phyloP scores from a whole-genome alignment of 202 grass and related monocot genomes.

The Panicum hallii region DNA sequence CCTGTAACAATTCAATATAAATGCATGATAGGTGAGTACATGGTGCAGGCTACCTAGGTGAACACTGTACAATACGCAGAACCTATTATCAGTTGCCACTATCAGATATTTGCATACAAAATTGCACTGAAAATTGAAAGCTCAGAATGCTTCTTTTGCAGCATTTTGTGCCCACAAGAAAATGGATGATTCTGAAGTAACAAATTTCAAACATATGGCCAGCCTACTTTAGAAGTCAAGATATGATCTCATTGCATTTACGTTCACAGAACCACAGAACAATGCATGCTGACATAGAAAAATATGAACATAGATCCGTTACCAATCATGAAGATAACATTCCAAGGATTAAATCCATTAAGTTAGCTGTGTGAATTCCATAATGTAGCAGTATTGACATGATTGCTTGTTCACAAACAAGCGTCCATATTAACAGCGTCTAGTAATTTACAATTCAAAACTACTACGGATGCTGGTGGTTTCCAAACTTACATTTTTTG shows the following conservation, averaged over 20 bases:
- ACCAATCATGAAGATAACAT: neutral
- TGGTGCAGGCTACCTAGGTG: neutral
- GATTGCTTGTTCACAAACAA: neutral
- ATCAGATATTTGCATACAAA: neutral
- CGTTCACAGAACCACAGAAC: neutral
- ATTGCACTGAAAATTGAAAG: neutral
- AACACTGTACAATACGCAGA: neutral
- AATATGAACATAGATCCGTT: no score
- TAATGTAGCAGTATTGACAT: neutral
- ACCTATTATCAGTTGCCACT: neutral
- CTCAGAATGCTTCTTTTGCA: neutral
- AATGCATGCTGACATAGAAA: neutral
- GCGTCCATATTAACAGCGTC: neutral
- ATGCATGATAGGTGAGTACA: neutral
- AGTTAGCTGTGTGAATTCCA: neutral
- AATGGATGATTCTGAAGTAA: neutral
- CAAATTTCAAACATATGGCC: neutral
- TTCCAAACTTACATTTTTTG: constrained; percentile 49
- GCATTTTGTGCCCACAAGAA: neutral
- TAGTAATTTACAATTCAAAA: neutral
- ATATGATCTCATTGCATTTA: neutral
- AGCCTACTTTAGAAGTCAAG: neutral
- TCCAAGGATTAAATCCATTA: neutral
- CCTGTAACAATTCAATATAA: constrained; percentile 23
- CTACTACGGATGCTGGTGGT: neutral